These are phyloP conservation scores for Solidago caesia DNA, from an alignment of 129 eudicot genomes.

Conservation along the genomic window DNA sequence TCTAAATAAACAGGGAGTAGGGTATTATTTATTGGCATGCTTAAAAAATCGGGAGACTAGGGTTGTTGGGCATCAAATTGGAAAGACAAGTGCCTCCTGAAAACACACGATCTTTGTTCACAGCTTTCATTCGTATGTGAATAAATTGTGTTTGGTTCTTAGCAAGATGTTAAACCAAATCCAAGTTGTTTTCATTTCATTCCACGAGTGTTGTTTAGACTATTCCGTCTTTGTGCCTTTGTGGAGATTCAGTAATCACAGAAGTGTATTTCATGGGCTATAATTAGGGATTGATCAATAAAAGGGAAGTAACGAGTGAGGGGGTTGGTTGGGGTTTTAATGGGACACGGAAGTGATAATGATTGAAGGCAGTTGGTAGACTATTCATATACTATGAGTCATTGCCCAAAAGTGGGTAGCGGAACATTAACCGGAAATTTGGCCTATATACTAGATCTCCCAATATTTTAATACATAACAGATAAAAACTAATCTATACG, in stretches of 20 bases:
- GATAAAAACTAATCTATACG: not conserved
- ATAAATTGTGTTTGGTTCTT: too few relatives aligned
- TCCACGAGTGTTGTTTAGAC: not conserved
- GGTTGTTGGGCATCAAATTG: too few relatives aligned
- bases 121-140: too few relatives aligned
- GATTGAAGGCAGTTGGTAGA: not conserved
- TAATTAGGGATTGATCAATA: not conserved
- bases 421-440: not conserved
- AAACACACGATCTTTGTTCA: too few relatives aligned
- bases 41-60: too few relatives aligned
- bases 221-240: not conserved
- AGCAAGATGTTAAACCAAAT: not conserved
- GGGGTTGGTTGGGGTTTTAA: too few relatives aligned
- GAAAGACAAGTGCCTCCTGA: too few relatives aligned
- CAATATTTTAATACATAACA: not conserved
- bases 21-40: too few relatives aligned
- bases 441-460: not conserved
- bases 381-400: constrained; percentile 1
- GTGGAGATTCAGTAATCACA: not conserved
- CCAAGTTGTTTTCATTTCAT: not conserved
- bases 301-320: not conserved
- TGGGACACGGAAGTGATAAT: too few relatives aligned
- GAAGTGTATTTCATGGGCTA: not conserved
- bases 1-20: too few relatives aligned
- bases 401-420: not conserved